Conservation (phyloP, 78 protist genomes). For the Dictyostelium purpureum region DNA sequence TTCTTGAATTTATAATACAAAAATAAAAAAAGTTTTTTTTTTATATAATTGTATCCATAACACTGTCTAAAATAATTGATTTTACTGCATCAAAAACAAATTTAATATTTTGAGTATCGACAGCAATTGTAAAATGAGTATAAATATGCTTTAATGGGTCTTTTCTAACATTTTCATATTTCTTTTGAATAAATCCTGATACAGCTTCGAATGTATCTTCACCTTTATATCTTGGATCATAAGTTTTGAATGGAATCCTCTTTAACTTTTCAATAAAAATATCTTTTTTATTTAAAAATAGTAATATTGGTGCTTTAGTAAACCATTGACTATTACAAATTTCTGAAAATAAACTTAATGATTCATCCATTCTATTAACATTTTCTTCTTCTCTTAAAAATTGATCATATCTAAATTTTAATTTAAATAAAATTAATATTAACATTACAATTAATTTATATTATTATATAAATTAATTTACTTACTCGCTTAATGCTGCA, state of each 20-base stretch:
- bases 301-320: constrained; percentile 54
- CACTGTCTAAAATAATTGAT: constrained; percentile 76
- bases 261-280: constrained; percentile 89
- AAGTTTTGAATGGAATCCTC: constrained; percentile 26
- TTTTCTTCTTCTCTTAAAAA: constrained; percentile 41
- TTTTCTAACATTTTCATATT: constrained; percentile 67
- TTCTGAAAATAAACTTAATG: constrained; percentile 89
- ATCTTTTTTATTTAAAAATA: constrained; percentile 85
- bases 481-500: constrained; percentile 84
- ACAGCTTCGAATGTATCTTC: constrained; percentile 66
- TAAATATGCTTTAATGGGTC: constrained; percentile 77
- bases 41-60: no score
- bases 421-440: constrained; percentile 44
- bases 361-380: constrained; percentile 91
- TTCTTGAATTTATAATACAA: neutral
- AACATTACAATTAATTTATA: neutral
- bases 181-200: constrained; percentile 40
- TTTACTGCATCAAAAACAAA: constrained; percentile 89
- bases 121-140: constrained; percentile 93
- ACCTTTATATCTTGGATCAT: constrained; percentile 71
- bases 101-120: constrained; percentile 92
- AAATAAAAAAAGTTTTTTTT: no score
- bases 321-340: constrained; percentile 94
- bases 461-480: neutral
- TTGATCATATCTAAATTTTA: constrained; percentile 86